Conservation (phyloP, 352 stramenopile species). For the Globisporangium cylindrosporum region DNA sequence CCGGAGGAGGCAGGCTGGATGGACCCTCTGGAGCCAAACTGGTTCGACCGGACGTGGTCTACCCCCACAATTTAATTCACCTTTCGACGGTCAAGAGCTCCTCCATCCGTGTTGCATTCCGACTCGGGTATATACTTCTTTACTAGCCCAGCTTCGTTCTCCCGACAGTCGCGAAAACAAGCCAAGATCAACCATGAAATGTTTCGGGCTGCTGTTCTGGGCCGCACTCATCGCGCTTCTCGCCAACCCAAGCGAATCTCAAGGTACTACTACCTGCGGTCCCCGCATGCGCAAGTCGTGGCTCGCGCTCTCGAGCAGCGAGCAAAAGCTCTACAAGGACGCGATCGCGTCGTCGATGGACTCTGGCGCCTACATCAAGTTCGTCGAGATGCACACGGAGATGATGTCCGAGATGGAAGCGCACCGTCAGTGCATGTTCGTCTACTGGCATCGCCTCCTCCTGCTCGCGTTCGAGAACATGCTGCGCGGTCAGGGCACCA, state of each 20-base stretch:
- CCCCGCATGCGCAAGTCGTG: constrained; percentile 22
- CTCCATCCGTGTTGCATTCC: background rate
- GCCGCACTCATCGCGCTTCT: background rate
- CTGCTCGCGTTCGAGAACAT: constrained; percentile 57
- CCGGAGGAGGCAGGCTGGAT: no score
- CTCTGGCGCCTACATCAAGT: constrained; percentile 24
- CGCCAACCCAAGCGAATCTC: constrained; percentile 20
- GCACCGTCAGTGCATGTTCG: constrained; percentile 37
- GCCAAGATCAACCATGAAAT: constrained; percentile 15
- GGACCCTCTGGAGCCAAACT: background rate
- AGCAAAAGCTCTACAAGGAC: constrained; percentile 19
- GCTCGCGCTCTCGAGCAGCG: constrained; percentile 16
- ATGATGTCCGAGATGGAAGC: constrained; percentile 20
- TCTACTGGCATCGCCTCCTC: constrained; percentile 52
- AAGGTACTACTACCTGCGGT: background rate
- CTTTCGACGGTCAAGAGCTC: background rate
- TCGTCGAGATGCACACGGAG: constrained; percentile 4
- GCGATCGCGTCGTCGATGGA: constrained; percentile 26
- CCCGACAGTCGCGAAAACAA: background rate
- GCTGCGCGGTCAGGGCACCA: constrained; percentile 33
- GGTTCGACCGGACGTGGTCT: background rate
- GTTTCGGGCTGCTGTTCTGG: constrained; percentile 6
- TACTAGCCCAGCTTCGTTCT: constrained; percentile 18
- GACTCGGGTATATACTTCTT: background rate
- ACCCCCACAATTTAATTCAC: background rate